Evolutionary conservation across 345 rosid genomes (phyloP), one percentile per base, ranked within the genome.

Genomic region (Punica granatum): DNA sequence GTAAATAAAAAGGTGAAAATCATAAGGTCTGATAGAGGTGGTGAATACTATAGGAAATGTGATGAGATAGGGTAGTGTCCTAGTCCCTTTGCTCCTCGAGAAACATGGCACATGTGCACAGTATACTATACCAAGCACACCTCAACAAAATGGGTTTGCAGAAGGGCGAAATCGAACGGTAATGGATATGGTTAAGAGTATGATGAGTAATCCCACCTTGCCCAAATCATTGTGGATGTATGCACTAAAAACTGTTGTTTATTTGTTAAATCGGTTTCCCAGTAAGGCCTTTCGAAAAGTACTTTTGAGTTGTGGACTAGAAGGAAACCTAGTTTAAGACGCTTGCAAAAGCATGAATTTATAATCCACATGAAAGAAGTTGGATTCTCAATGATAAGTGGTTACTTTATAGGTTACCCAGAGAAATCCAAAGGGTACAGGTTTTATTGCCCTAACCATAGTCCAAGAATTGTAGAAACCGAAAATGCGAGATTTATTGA

Each of bases 1-100:
- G 25, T 51, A n/a, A 25, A 62, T n/a, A 68, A 48, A 73, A 68
- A 68, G 6, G 48, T 68, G 60, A 68, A 73, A 68, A 39, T 63
- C 9, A 2, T 60, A 21, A 70, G 33, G 18, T 65, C 0, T 0
- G 15, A 69, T 39, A 9, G 10, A 67, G 62, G 56, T 39, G 51
- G 21, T 2, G 65, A 71, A 28, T 28, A 34, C 63, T 19, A 64
- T 64, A 35, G n/a, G 48, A 70, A 64, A 18, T 70, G 13, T 64
- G 9, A 70, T 70, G 64, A 49, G 34, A 35, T 5, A 8, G 7
- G 28, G 54, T n/a, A n/a, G n/a, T n/a, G n/a, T n/a, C n/a, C n/a
- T n/a, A n/a, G n/a, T n/a, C n/a, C n/a, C n/a, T n/a, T n/a, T n/a
- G n/a, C n/a, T n/a, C n/a, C n/a, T n/a, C n/a, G n/a, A n/a, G n/a